Evolutionary conservation across 768 basidiomycete species (phyloP), one percentile per base, ranked within the genome.

Genomic region (Psilocybe cubensis): DNA sequence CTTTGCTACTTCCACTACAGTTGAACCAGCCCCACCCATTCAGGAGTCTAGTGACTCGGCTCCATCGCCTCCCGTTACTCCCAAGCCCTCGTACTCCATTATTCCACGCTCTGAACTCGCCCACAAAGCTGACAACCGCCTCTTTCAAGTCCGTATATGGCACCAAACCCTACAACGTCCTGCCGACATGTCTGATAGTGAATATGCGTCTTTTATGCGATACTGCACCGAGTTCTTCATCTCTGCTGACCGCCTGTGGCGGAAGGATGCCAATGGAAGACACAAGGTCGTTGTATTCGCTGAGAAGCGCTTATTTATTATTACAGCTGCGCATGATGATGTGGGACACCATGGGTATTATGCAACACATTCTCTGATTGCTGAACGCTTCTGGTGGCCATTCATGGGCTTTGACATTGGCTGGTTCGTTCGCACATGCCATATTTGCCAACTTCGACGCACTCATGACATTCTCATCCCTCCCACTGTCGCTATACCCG

Each of bases 381-480:
- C 61, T 4, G 53, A 63, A 38, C 60, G 59, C 9, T 66, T 60
- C 46, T 68, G 63, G 62, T 66, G 62, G 64, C 66, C 64, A 1
- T 35, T 58, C 0, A 53, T 73, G n/a, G 40, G 56, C 1, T 31
- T 57, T 0, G 66, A 75, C 31, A 44, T 76, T 1, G 25, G 51
- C 0, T 72, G 70, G 67, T 74, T 58, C 46, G 49, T 74, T 6
- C 42, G 60, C 2, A 68, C 72, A 0, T 79, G 79, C 47, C 72
- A 78, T 45, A 23, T 60, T 1, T 79, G 79, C 46, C 79, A 80
- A 49, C 40, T 65, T 1, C 53, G 65, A 0, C 63, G 65, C 0
- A 56, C 61, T 0, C 11, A 58, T 0, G 66, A 68, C 12, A 46
- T 76, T 0, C 31, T 59, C 2, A 64, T 76, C 11, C 70, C 65